Base-by-base conservation (phyloP, 176 grass and related monocot genomes). In the Zea luxurians region DNA sequence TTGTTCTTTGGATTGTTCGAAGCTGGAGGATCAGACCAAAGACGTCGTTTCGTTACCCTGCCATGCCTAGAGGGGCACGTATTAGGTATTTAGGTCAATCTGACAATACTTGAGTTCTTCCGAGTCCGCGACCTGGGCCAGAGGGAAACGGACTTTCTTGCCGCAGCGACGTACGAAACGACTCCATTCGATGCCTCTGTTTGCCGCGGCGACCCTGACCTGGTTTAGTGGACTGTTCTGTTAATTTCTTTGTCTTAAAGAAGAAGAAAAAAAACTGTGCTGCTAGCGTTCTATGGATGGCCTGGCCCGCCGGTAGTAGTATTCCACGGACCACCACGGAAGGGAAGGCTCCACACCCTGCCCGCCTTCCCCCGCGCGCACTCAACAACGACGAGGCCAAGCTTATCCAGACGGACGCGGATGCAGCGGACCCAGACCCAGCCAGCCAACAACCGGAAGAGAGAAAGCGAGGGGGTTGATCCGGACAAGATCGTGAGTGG, bases 111-210 rank as follows among this genome's bases (percentile, higher is more conserved):
- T n/a, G 16, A 7, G 1, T 27, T 10, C 48, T 43, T 21, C 11
- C 10, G 55, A 38, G 46, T 27, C 45, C 1, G 10, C 20, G 46
- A 77, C 70, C 78, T 87, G 38, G 12, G 9, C 16, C 20, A 0
- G 64, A 86, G 84, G 84, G 65, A 82, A 82, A 37, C 17, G 5
- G 84, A 86, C 62, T 46, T 70, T 63, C 53, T 20, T 11, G 68
- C 13, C 7, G 4, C 11, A 64, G 6, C 9, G 7, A 27, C 17
- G 3, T 27, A 2, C 67, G 4, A 4, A 3, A 17, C 21, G 2
- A 3, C 70, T 43, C 48, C 35, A 13, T 17, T 48, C 47, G 11
- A 0, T 11, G 10, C 11, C 0, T 54, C 49, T 27, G 27, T 27
- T 27, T 27, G 27, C 27, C 27, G 27, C 27, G 27, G 27, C 27